Conservation (phyloP, 192 early-diverging fungal species). For the Coemansia sp. region DNA sequence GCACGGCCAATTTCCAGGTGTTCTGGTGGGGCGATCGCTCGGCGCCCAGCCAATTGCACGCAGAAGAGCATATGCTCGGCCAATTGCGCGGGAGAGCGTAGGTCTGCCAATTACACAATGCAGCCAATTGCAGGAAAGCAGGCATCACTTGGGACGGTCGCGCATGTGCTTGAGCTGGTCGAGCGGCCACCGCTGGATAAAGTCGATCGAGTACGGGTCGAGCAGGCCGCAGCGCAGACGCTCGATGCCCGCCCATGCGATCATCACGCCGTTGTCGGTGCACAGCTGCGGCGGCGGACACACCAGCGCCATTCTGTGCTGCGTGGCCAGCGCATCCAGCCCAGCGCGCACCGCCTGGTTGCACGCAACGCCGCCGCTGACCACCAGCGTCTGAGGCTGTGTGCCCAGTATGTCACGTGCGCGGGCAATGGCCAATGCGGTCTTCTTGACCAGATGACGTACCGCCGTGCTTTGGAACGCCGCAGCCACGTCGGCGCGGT, state of each 20-base stretch:
- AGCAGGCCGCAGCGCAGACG: slow-evolving; percentile 62
- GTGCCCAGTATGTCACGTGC: slow-evolving; percentile 23
- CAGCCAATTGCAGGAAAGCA: too few species aligned
- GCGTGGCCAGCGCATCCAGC: slow-evolving; percentile 42
- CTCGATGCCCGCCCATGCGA: slow-evolving; percentile 83
- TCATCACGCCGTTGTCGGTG: slow-evolving; percentile 83
- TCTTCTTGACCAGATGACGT: slow-evolving; percentile 65
- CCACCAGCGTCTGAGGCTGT: slow-evolving; percentile 58
- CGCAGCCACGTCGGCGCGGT: slow-evolving; percentile 65
- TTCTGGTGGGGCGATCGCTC: background rate
- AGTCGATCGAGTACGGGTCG: slow-evolving; percentile 70
- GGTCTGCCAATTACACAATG: background rate
- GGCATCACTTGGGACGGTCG: slow-evolving; percentile 1
- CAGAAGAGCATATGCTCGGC: background rate
- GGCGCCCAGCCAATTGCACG: background rate
- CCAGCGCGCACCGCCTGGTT: slow-evolving; percentile 60
- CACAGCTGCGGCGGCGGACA: slow-evolving; percentile 76
- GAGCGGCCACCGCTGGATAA: slow-evolving; percentile 75
- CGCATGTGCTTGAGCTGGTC: slow-evolving; percentile 55
- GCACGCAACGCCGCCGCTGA: slow-evolving; percentile 78
- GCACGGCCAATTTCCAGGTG: slow-evolving; percentile 3
- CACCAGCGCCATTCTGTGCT: slow-evolving; percentile 57
- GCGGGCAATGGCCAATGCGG: slow-evolving; percentile 59
- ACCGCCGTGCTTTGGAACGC: slow-evolving; percentile 67
- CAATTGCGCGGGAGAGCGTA: background rate